phyloP scores from a whole-genome alignment of 805 yeast species.

The Ogataea thermomethanolica region DNA sequence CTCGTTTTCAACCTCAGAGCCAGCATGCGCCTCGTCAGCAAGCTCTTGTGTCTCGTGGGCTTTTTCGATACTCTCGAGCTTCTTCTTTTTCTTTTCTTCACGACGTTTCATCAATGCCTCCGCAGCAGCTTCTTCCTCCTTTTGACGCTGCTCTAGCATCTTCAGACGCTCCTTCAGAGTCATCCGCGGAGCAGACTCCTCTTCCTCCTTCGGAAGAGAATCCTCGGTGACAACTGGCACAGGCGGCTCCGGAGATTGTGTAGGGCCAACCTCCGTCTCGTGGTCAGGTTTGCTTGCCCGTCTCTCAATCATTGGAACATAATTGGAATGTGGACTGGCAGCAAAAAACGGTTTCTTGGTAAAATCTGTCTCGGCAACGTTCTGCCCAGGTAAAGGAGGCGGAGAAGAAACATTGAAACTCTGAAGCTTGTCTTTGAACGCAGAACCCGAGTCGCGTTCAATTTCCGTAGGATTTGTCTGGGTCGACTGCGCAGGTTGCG shows the following conservation, averaged over 20 bases:
- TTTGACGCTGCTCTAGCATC: slow-evolving; percentile 74
- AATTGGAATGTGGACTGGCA: slow-evolving; percentile 55
- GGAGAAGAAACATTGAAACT: slow-evolving; percentile 45
- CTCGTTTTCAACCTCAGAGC: slow-evolving; percentile 11
- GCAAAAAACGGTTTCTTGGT: slow-evolving; percentile 54
- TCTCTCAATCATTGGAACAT: slow-evolving; percentile 42
- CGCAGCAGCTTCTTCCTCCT: slow-evolving; percentile 66
- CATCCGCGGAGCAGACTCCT: slow-evolving; percentile 66
- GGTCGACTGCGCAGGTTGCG: background rate
- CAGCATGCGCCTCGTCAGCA: slow-evolving; percentile 9
- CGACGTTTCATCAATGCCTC: slow-evolving; percentile 57
- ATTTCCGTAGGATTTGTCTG: background rate
- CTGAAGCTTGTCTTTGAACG: slow-evolving; percentile 45
- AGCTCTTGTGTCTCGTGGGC: slow-evolving; percentile 17
- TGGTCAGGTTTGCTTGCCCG: background rate
- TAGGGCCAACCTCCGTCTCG: background rate
- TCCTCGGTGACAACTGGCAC: background rate
- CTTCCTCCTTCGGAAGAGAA: slow-evolving; percentile 26
- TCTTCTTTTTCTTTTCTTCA: slow-evolving; percentile 44
- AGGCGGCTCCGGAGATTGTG: background rate
- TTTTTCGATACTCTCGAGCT: slow-evolving; percentile 18
- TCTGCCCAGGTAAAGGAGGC: slow-evolving; percentile 38
- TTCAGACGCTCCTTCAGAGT: slow-evolving; percentile 87
- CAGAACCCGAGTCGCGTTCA: background rate
- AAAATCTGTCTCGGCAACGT: slow-evolving; percentile 36